These are phyloP conservation scores for Psilocybe sp. DNA, from an alignment of 768 basidiomycete genomes.

Conservation along the genomic window DNA sequence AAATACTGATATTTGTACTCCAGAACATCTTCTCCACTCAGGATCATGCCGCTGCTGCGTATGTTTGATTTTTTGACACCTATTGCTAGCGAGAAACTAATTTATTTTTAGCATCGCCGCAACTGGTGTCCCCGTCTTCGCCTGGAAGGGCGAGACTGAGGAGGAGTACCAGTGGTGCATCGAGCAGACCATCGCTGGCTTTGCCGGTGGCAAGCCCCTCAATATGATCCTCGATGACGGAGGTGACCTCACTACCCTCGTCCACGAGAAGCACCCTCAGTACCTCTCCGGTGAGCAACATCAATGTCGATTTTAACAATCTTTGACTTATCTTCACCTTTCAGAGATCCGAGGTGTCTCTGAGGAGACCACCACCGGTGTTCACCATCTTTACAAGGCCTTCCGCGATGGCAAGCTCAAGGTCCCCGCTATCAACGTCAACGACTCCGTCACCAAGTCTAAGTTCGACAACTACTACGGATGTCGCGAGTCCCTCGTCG, in stretches of 20 bases:
- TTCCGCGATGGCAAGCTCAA: constrained; percentile 95
- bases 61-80: constrained; percentile 27
- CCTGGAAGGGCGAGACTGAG: constrained; percentile 99
- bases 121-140: constrained; percentile 96
- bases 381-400: constrained; percentile 98
- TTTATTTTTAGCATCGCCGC: constrained; percentile 76
- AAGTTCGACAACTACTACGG: constrained; percentile 99
- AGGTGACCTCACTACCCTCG: constrained; percentile 91
- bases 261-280: constrained; percentile 96
- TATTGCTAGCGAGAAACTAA: constrained; percentile 3
- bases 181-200: constrained; percentile 90
- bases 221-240: constrained; percentile 99
- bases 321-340: constrained; percentile 7
- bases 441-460: constrained; percentile 99
- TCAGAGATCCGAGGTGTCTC: constrained; percentile 89
- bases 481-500: constrained; percentile 98
- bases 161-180: constrained; percentile 99
- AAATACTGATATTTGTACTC: constrained; percentile 3
- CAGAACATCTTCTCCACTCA: constrained; percentile 99
- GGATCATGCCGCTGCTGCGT: constrained; percentile 98
- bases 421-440: constrained; percentile 99
- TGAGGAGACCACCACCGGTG: constrained; percentile 99
- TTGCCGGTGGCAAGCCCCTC: constrained; percentile 76
- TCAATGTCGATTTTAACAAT: not conserved
- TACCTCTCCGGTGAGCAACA: constrained; percentile 61